Percentiles rank a stretch among this genome's conserved stretches.
Conservation (phyloP, 306 rosid genomes). For the Spatholobus suberectus region DNA sequence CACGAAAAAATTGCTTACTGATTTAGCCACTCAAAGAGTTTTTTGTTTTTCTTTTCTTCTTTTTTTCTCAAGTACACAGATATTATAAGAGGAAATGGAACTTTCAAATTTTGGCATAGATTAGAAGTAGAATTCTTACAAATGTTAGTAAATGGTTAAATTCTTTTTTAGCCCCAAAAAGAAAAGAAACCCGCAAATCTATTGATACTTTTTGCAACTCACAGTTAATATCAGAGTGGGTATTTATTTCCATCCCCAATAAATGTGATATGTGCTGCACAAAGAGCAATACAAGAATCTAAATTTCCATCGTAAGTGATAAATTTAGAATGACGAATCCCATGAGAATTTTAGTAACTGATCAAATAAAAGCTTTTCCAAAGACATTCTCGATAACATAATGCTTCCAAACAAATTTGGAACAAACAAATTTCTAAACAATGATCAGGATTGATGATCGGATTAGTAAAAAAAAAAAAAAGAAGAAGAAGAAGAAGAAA, state of each 20-base stretch:
- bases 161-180: not conserved
- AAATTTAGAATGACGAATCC: constrained; percentile 21
- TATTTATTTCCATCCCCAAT: constrained; percentile 7
- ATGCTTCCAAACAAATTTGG: constrained; percentile 25
- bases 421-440: not conserved
- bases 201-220: constrained; percentile 21
- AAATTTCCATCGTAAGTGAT: constrained; percentile 19
- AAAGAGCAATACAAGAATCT: constrained; percentile 26
- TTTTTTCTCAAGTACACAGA: not conserved
- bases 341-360: constrained; percentile 4
- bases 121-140: not conserved
- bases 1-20: not conserved
- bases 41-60: not conserved
- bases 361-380: constrained; percentile 11
- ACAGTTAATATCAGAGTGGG: not conserved
- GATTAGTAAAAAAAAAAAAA: not conserved
- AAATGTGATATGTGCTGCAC: not conserved
- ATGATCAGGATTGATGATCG: constrained; percentile 33
- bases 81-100: not conserved
- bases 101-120: constrained; percentile 1
- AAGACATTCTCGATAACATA: not conserved
- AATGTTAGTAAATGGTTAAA: not conserved
- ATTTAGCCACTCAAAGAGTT: not conserved
- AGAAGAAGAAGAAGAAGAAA: too few relatives aligned
- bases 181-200: not conserved